Evolutionary conservation across 78 protist genomes (phyloP).

Genomic region (Dictyostelium brefeldianum): DNA sequence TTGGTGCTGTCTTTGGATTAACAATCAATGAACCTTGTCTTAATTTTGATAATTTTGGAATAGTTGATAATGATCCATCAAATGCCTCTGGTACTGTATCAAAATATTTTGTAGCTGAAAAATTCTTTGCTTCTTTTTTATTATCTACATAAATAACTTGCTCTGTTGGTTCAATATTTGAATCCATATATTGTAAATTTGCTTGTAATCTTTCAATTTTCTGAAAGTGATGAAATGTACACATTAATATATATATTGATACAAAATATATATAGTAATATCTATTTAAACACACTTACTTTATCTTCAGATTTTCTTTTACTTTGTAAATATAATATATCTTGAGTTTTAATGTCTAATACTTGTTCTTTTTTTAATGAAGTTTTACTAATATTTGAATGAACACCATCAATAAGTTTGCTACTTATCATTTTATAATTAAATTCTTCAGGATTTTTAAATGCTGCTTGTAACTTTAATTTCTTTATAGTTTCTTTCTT

Average conservation of each 20-base stretch:
- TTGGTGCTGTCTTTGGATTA: slow-evolving; percentile 34
- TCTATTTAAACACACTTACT: background rate
- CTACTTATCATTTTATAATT: slow-evolving; percentile 63
- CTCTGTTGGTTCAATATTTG: slow-evolving; percentile 30
- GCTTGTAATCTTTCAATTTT: slow-evolving; percentile 69
- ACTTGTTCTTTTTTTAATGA: slow-evolving; percentile 28
- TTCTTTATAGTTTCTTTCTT: slow-evolving; percentile 52
- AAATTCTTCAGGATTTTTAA: slow-evolving; percentile 68
- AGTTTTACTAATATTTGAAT: slow-evolving; percentile 29
- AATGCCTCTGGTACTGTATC: slow-evolving; percentile 78
- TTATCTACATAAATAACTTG: slow-evolving; percentile 55
- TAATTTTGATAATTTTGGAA: slow-evolving; percentile 48
- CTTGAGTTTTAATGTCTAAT: slow-evolving; percentile 52
- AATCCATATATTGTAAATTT: slow-evolving; percentile 64
- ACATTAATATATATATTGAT: background rate
- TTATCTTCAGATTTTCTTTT: slow-evolving; percentile 70
- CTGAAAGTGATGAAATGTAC: too few species aligned
- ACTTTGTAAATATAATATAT: slow-evolving; percentile 43
- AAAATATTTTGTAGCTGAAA: slow-evolving; percentile 49
- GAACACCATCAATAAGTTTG: slow-evolving; percentile 66
- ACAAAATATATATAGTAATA: too few species aligned
- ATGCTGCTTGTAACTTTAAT: slow-evolving; percentile 58
- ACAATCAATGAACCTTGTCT: slow-evolving; percentile 9
- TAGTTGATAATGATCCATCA: background rate
- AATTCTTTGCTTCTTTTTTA: slow-evolving; percentile 56